Conservation (phyloP, 805 yeast species). For the Nakazawaea peltata region DNA sequence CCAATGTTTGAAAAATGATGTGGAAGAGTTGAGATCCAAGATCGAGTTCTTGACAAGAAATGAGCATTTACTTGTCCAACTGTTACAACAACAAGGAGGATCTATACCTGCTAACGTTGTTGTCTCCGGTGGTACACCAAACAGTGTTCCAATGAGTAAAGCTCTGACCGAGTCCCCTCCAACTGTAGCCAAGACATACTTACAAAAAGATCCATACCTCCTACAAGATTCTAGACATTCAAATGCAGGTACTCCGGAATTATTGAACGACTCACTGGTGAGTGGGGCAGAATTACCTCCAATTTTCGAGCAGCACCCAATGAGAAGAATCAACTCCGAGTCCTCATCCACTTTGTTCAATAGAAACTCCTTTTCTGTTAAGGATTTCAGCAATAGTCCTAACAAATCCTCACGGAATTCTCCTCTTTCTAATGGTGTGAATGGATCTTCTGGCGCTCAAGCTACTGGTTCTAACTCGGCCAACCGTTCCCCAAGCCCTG, state of each 20-base stretch:
- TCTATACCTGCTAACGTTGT: conserved; percentile 4
- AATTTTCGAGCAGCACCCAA: conserved; percentile 29
- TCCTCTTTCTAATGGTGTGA: background rate
- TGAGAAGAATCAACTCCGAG: conserved; percentile 24
- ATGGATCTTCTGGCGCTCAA: conserved; percentile 9
- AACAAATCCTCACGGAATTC: background rate
- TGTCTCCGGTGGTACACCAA: conserved; percentile 13
- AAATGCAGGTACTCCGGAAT: conserved; percentile 19
- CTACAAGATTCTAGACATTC: conserved; percentile 21
- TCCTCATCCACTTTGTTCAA: conserved; percentile 16
- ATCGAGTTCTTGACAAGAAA: conserved; percentile 59
- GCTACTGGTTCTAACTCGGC: background rate
- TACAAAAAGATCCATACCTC: conserved; percentile 36
- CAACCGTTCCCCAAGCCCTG: conserved; percentile 12
- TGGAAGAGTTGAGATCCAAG: conserved; percentile 68
- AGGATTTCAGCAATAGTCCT: background rate
- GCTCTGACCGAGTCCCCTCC: conserved; percentile 9
- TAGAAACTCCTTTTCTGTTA: background rate
- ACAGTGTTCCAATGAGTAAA: conserved; percentile 8
- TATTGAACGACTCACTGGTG: conserved; percentile 35
- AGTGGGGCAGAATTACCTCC: conserved; percentile 33
- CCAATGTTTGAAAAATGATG: conserved; percentile 76
- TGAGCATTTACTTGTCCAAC: conserved; percentile 62
- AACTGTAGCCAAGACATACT: conserved; percentile 30
- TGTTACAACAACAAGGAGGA: conserved; percentile 24